These are phyloP conservation scores for Extremus antarcticus DNA, from an alignment of 495 filamentous ascomycete genomes.

Conservation along the genomic window DNA sequence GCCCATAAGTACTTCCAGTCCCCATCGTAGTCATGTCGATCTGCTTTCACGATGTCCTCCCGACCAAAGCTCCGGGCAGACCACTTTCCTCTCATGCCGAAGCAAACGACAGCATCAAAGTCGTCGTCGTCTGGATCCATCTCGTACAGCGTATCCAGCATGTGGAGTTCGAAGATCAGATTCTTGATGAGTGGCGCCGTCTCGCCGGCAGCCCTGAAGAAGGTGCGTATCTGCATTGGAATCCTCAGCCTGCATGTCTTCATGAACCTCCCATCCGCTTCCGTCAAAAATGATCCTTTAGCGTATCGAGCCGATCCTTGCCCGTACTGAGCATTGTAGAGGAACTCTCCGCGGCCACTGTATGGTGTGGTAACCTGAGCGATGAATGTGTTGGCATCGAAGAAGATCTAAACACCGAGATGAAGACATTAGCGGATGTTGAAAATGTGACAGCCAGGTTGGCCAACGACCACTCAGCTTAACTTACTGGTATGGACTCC, in stretches of 20 bases:
- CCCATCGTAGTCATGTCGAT: too few relatives aligned
- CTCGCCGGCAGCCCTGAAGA: neutral
- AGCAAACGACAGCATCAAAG: neutral
- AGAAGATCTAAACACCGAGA: too few relatives aligned
- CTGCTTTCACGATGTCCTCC: too few relatives aligned
- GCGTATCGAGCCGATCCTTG: neutral
- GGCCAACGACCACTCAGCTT: too few relatives aligned
- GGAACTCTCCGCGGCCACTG: neutral
- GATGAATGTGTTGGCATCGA: neutral
- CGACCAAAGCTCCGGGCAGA: too few relatives aligned
- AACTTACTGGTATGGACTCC: neutral
- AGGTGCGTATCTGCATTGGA: neutral
- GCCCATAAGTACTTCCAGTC: too few relatives aligned
- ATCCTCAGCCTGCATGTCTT: neutral
- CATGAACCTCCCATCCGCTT: neutral
- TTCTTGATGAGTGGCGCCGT: neutral
- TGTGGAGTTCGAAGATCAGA: slow-evolving; percentile 21
- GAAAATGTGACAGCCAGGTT: too few relatives aligned
- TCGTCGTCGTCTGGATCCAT: too few relatives aligned
- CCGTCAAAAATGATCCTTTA: neutral
- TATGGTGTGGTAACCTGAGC: neutral
- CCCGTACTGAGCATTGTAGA: neutral
- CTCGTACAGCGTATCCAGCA: too few relatives aligned
- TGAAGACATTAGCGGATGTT: too few relatives aligned
- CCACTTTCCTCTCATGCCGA: too few relatives aligned